Percentiles rank a stretch among this genome's conserved stretches.
phyloP scores from a whole-genome alignment of 2,329 filamentous ascomycete genomes.

The Furcasterigmium sp. region DNA sequence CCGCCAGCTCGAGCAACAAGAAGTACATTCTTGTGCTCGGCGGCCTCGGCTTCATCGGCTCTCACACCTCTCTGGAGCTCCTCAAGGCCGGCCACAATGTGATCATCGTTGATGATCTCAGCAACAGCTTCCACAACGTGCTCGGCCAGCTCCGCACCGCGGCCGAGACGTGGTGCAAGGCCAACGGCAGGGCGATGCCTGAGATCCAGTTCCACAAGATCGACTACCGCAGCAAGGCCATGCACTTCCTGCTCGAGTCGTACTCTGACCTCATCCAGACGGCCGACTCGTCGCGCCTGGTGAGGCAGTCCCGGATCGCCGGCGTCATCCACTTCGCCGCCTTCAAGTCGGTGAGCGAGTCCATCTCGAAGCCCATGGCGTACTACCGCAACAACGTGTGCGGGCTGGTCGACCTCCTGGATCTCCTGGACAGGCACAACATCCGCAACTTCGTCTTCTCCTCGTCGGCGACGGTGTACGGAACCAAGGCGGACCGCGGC shows the following conservation, averaged over 20 bases:
- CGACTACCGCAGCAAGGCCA: conserved; percentile 29
- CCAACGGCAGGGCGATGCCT: conserved; percentile 16
- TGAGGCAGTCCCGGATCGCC: conserved; percentile 40
- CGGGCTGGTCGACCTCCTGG: conserved; percentile 55
- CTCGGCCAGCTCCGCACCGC: conserved; percentile 20
- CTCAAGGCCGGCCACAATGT: conserved; percentile 49
- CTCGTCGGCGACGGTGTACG: conserved; percentile 64
- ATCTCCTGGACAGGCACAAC: conserved; percentile 49
- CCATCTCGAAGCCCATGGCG: conserved; percentile 52
- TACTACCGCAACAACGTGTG: conserved; percentile 67
- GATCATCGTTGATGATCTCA: conserved; percentile 38
- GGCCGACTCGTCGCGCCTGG: conserved; percentile 2
- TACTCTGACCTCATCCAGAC: conserved; percentile 20
- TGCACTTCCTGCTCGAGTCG: conserved; percentile 29
- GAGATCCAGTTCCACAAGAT: conserved; percentile 30
- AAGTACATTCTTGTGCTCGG: conserved; percentile 42
- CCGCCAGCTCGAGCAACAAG: conserved; percentile 1
- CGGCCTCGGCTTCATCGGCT: conserved; percentile 51
- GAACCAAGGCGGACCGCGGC: conserved; percentile 44
- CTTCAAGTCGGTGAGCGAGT: conserved; percentile 61
- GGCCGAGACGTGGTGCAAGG: conserved; percentile 18
- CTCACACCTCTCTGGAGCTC: conserved; percentile 48
- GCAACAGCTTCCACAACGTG: conserved; percentile 34
- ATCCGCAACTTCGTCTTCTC: conserved; percentile 66
- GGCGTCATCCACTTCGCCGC: conserved; percentile 68